Percentiles rank a stretch among this genome's conserved stretches.
phyloP scores from a whole-genome alignment of 805 yeast genomes.

The Cyberlindnera mycetangii region DNA sequence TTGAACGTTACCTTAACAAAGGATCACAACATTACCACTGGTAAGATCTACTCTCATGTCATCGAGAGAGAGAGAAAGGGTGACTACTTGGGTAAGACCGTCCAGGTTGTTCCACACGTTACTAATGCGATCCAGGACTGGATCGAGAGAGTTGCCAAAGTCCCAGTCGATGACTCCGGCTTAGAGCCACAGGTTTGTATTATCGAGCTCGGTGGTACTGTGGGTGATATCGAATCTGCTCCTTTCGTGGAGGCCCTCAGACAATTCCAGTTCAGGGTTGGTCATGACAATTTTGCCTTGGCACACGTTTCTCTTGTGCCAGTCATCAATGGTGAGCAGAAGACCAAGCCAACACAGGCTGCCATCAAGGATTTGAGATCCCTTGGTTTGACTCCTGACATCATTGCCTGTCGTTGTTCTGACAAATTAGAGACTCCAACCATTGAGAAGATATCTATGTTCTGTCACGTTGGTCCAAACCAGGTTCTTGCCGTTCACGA shows the following conservation, averaged over 20 bases:
- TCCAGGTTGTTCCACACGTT: conserved; percentile 97
- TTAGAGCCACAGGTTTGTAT: conserved; percentile 94
- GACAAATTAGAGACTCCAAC: conserved; percentile 77
- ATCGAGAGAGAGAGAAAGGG: conserved; percentile 95
- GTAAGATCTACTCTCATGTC: conserved; percentile 92
- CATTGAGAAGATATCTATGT: conserved; percentile 96
- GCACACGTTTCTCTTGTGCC: conserved; percentile 97
- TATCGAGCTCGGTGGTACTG: conserved; percentile 98
- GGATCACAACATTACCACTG: conserved; percentile 97
- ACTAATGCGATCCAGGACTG: conserved; percentile 98
- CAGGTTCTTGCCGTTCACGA: conserved; percentile 97
- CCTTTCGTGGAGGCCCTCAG: conserved; percentile 98
- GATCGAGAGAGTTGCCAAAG: conserved; percentile 88
- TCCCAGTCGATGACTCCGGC: conserved; percentile 90
- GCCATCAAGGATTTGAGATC: conserved; percentile 97
- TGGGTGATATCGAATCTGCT: conserved; percentile 98
- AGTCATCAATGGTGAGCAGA: conserved; percentile 97
- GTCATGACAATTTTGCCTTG: conserved; percentile 87
- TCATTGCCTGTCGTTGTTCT: conserved; percentile 97
- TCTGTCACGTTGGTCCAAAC: conserved; percentile 97
- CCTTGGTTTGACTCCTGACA: conserved; percentile 90
- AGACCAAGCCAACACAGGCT: conserved; percentile 99
- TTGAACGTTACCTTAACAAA: conserved; percentile 87
- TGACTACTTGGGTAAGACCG: conserved; percentile 98
- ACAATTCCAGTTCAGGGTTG: conserved; percentile 98